These are phyloP conservation scores for Starmerella roubikii DNA, from an alignment of 805 yeast genomes.

Conservation along the genomic window DNA sequence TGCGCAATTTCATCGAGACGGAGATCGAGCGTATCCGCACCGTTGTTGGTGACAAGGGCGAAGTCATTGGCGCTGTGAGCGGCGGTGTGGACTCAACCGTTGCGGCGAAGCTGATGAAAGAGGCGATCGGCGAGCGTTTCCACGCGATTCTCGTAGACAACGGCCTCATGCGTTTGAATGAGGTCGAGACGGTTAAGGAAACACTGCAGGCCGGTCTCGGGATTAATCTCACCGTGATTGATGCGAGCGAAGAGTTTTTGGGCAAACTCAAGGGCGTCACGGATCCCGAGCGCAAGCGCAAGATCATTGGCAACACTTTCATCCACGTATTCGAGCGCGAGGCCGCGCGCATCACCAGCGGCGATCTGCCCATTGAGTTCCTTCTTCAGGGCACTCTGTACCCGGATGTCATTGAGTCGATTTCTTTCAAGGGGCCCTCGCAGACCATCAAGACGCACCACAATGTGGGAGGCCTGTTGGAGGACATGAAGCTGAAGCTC, in stretches of 20 bases:
- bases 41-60: constrained; percentile 93
- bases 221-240: constrained; percentile 85
- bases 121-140: constrained; percentile 97
- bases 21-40: constrained; percentile 86
- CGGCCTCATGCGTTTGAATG: constrained; percentile 93
- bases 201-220: constrained; percentile 89
- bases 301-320: constrained; percentile 95
- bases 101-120: constrained; percentile 95
- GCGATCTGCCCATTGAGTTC: constrained; percentile 82
- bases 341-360: constrained; percentile 69
- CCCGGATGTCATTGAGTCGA: constrained; percentile 97
- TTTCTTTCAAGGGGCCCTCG: constrained; percentile 98
- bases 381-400: constrained; percentile 93
- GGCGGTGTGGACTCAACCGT: constrained; percentile 99
- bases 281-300: constrained; percentile 98
- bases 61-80: constrained; percentile 97
- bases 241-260: constrained; percentile 83
- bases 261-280: constrained; percentile 80
- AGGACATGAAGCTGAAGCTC: constrained; percentile 94
- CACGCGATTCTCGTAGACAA: constrained; percentile 97
- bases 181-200: constrained; percentile 75
- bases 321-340: constrained; percentile 94
- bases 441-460: constrained; percentile 99
- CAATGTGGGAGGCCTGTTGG: constrained; percentile 95
- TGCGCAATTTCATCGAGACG: constrained; percentile 94